A percentile compares a stretch with the other conserved stretches of the same genome.
Evolutionary conservation across 1,139 yeast species (phyloP).

Genomic region (Yamadazyma aaseri): DNA sequence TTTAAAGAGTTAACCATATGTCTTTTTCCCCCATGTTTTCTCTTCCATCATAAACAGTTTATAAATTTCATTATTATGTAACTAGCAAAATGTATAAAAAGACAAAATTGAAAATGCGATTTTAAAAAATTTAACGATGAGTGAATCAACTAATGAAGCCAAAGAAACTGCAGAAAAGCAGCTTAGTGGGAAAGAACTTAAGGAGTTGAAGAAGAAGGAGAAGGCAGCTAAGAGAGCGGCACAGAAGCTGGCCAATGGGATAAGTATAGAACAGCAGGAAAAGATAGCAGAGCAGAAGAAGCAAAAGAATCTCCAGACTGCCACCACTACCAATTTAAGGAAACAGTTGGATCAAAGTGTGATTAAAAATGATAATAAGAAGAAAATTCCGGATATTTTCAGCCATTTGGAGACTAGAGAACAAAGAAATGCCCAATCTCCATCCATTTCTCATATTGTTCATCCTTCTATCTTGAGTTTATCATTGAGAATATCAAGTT

Average conservation of each 20-base stretch:
- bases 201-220: constrained; percentile 83
- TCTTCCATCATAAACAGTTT: too few species aligned
- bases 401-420: constrained; percentile 86
- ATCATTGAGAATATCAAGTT: constrained; percentile 79
- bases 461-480: constrained; percentile 85
- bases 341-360: constrained; percentile 57
- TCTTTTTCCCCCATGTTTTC: too few species aligned
- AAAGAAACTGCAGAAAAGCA: constrained; percentile 4
- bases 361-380: constrained; percentile 38
- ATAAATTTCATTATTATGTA: too few species aligned
- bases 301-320: constrained; percentile 25
- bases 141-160: constrained; percentile 3
- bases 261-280: constrained; percentile 43
- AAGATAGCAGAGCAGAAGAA: constrained; percentile 41
- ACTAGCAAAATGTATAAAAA: too few species aligned
- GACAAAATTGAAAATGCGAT: too few species aligned
- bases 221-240: constrained; percentile 87
- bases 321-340: constrained; percentile 51
- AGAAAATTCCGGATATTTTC: constrained; percentile 64
- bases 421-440: constrained; percentile 68
- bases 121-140: constrained; percentile 3
- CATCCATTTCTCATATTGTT: constrained; percentile 64
- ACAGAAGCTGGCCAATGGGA: constrained; percentile 56
- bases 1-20: too few species aligned
- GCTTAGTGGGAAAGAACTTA: constrained; percentile 77